These are phyloP conservation scores for Butyriboletus appendiculatus DNA, from an alignment of 1,284 basidiomycete genomes.

Conservation along the genomic window DNA sequence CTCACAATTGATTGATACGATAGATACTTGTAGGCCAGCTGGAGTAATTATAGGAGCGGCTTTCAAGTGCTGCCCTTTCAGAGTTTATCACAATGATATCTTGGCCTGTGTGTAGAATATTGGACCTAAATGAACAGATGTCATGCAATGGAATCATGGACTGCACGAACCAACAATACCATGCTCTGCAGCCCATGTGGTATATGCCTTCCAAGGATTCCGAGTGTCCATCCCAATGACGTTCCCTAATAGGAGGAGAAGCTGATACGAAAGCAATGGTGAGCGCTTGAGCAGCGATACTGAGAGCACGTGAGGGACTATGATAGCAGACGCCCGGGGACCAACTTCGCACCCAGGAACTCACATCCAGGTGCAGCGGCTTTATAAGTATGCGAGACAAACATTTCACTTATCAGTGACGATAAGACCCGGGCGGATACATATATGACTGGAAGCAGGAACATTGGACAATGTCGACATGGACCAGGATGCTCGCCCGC, in stretches of 20 bases:
- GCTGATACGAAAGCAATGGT: neutral
- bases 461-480: too few species aligned
- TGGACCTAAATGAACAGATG: slow-evolving; percentile 2
- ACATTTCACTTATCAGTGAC: neutral
- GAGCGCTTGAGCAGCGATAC: neutral
- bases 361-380: neutral
- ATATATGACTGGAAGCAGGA: too few species aligned
- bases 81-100: slow-evolving; percentile 17
- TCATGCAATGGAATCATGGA: neutral
- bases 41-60: slow-evolving; percentile 17
- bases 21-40: slow-evolving; percentile 8
- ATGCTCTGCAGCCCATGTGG: slow-evolving; percentile 8
- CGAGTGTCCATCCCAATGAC: slow-evolving; percentile 1
- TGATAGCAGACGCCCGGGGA: neutral
- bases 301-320: neutral
- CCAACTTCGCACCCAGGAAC: neutral
- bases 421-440: neutral
- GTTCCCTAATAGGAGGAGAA: slow-evolving; percentile 11
- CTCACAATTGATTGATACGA: slow-evolving; percentile 7
- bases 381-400: neutral
- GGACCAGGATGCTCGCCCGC: too few species aligned
- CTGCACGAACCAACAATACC: neutral
- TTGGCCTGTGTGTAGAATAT: slow-evolving; percentile 11
- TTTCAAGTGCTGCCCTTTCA: slow-evolving; percentile 11
- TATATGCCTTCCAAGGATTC: slow-evolving; percentile 13